phyloP scores from a whole-genome alignment of 1,284 basidiomycete species.

The Trametes hirsuta region DNA sequence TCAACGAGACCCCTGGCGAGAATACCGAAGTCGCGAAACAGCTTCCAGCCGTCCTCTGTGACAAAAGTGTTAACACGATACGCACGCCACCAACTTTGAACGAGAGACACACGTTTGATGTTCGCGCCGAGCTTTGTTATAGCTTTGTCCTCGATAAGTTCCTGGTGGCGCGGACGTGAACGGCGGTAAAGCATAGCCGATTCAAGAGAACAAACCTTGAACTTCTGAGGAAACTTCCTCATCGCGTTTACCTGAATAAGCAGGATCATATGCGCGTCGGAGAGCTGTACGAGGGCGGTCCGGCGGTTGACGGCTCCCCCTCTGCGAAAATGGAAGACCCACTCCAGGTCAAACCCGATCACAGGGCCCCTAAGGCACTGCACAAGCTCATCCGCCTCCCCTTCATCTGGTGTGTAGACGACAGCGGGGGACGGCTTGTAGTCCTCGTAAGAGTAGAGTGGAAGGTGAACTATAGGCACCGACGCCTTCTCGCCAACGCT shows the following conservation, averaged over 20 bases:
- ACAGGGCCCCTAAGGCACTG: slow-evolving; percentile 43
- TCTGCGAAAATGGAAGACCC: slow-evolving; percentile 47
- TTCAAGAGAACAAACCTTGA: slow-evolving; percentile 39
- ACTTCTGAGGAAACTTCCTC: slow-evolving; percentile 48
- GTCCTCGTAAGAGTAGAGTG: slow-evolving; percentile 46
- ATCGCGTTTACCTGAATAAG: slow-evolving; percentile 62
- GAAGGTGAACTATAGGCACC: slow-evolving; percentile 14
- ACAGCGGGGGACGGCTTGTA: slow-evolving; percentile 40
- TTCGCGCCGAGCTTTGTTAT: slow-evolving; percentile 63
- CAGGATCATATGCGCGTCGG: slow-evolving; percentile 49
- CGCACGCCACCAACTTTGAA: too few species aligned
- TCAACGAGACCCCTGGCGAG: slow-evolving; percentile 55
- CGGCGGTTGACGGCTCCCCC: slow-evolving; percentile 36
- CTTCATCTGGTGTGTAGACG: slow-evolving; percentile 45
- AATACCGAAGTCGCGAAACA: slow-evolving; percentile 64
- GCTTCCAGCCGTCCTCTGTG: slow-evolving; percentile 62
- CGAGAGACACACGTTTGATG: slow-evolving; percentile 51
- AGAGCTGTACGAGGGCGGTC: slow-evolving; percentile 58
- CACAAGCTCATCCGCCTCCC: slow-evolving; percentile 47
- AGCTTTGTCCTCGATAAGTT: slow-evolving; percentile 49
- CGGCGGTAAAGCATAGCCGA: background rate
- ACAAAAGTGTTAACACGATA: background rate
- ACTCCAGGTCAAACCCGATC: slow-evolving; percentile 66
- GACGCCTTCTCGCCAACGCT: background rate
- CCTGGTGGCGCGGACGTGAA: slow-evolving; percentile 34